Evolutionary conservation across 306 rosid genomes (phyloP).

Genomic region (Castanea sativa): DNA sequence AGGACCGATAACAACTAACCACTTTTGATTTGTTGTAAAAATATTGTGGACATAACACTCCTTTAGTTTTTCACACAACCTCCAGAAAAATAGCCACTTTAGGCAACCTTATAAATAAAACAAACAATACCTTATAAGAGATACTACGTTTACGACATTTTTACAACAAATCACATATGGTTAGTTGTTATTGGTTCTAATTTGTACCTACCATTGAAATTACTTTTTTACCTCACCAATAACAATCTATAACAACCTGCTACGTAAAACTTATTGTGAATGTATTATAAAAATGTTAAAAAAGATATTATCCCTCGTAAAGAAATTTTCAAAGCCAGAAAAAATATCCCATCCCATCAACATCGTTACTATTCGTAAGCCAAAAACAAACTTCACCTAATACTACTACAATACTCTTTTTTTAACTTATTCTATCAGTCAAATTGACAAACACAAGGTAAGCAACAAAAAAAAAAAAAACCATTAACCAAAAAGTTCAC

Average conservation of each 20-base stretch:
- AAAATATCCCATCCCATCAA: neutral
- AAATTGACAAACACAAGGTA: neutral
- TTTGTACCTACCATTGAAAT: too few species aligned
- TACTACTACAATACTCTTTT: too few species aligned
- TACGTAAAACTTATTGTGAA: fast-evolving
- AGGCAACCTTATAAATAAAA: too few species aligned
- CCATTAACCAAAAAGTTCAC: constrained; percentile 14
- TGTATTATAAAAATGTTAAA: too few species aligned
- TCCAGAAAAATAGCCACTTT: too few species aligned
- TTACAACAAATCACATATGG: too few species aligned
- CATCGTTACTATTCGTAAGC: neutral
- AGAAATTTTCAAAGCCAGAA: neutral
- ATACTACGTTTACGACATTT: fast-evolving
- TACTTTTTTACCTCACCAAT: fast-evolving
- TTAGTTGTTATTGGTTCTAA: too few species aligned
- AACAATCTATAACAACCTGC: fast-evolving
- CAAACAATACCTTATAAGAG: too few species aligned
- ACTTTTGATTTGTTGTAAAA: too few species aligned
- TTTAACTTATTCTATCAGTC: neutral
- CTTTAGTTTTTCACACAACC: too few species aligned
- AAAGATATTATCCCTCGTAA: too few species aligned
- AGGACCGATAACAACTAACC: too few species aligned
- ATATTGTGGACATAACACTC: fast-evolving
- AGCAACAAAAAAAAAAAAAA: neutral
- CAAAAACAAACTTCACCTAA: neutral